A percentile compares a stretch with the other conserved stretches of the same genome.
Evolutionary conservation across 202 grass and related monocot species (phyloP).

Genomic region (Cymbopogon flexuosus): DNA sequence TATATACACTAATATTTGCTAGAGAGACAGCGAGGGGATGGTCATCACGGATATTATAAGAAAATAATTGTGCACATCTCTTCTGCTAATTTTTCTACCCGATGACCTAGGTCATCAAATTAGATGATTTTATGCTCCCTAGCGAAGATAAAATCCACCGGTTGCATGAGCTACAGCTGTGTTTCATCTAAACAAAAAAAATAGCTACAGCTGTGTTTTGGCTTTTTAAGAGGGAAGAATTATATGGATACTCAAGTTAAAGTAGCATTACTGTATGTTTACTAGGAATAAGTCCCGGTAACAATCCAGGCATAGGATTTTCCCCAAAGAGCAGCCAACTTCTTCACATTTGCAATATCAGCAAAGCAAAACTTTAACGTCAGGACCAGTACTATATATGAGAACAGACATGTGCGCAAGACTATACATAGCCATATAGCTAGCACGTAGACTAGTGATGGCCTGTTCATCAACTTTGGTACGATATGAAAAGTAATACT

Average conservation of each 20-base stretch:
- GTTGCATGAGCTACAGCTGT: not conserved
- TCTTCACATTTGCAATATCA: not conserved
- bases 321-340: not conserved
- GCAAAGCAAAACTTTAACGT: not conserved
- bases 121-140: not conserved
- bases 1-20: not conserved
- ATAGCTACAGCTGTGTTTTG: not conserved
- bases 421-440: not conserved
- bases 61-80: not conserved
- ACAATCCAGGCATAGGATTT: constrained; percentile 5
- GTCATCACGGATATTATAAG: not conserved
- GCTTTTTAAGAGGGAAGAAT: not conserved
- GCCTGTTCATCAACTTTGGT: not conserved
- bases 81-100: not conserved
- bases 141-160: not conserved
- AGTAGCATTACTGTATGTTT: not conserved
- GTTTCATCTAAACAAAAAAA: too few relatives aligned
- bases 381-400: not conserved
- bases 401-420: not conserved
- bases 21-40: not conserved
- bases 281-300: not conserved
- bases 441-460: not conserved
- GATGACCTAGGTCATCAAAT: not conserved
- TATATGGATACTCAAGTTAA: not conserved
- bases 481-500: too few relatives aligned